A percentile compares a stretch with the other conserved stretches of the same genome.
Evolutionary conservation across 2,329 filamentous ascomycete genomes (phyloP).

Genomic region (Zelopaecilomyces penicillatus): DNA sequence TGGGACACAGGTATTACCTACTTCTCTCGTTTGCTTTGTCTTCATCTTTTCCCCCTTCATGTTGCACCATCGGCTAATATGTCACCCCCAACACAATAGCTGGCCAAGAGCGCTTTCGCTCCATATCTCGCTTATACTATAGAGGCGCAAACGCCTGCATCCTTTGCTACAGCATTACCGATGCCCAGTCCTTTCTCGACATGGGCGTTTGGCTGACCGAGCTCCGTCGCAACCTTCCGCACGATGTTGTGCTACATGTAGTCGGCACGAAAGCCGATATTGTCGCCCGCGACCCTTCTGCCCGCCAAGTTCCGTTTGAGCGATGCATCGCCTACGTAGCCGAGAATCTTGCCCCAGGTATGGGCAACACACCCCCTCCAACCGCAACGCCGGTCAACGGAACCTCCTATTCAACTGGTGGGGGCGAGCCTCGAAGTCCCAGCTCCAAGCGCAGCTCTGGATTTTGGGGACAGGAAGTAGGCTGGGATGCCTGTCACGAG

Average conservation of each 20-base stretch:
- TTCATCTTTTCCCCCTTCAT: constrained; percentile 2
- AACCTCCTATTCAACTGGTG: constrained; percentile 14
- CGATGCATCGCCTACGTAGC: constrained; percentile 92
- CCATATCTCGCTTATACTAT: constrained; percentile 93
- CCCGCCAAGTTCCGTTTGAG: constrained; percentile 84
- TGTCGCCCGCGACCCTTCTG: constrained; percentile 71
- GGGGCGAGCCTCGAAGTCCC: constrained; percentile 48
- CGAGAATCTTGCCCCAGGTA: constrained; percentile 72
- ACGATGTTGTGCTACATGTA: constrained; percentile 82
- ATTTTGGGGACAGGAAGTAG: constrained; percentile 86
- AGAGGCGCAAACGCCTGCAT: constrained; percentile 90
- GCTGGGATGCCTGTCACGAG: constrained; percentile 97
- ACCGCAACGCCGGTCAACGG: constrained; percentile 41
- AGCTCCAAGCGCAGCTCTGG: constrained; percentile 61
- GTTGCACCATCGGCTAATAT: constrained; percentile 9
- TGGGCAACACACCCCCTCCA: constrained; percentile 58
- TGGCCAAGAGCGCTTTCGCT: constrained; percentile 90
- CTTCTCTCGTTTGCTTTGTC: neutral
- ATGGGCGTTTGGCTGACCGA: constrained; percentile 90
- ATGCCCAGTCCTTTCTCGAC: constrained; percentile 75
- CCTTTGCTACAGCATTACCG: constrained; percentile 89
- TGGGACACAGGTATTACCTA: constrained; percentile 69
- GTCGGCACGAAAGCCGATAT: constrained; percentile 92
- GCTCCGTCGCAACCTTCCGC: constrained; percentile 66
- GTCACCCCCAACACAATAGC: constrained; percentile 32